Base-by-base conservation (phyloP, 352 stramenopile species). In the Phytophthora nicotianae region DNA sequence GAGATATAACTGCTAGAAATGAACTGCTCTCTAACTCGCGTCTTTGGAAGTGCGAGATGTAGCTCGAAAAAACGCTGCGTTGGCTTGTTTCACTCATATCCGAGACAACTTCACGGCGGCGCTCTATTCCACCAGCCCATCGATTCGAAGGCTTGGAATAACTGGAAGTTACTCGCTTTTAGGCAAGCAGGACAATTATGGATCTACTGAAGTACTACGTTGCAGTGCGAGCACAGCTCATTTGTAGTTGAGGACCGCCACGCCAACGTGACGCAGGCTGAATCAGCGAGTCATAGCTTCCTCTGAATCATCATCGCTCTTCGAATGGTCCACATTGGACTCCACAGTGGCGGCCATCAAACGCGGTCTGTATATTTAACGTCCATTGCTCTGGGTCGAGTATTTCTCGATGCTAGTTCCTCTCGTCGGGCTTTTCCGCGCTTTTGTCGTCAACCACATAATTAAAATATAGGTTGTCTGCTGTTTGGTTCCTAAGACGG, bases 381-480 rank as follows among this genome's bases (percentile, higher is more conserved):
- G 65, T 72, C 62, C 38, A 72, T 33, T 64, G 37, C 17, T 45
- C 24, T 43, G 21, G 54, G 43, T 35, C 50, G 35, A 43, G 58
- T 64, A 45, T 63, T 46, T 71, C 33, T 50, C 24, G 19, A 26
- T 41, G 45, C 17, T 67, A 47, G 27, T 37, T 64, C 27, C 32
- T 55, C 42, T 57, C 35, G 37, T 47, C 52, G 50, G 17, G 29
- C 29, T 24, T 52, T 50, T 55, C 27, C 20, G 40, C 40, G 26
- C 21, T 50, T 45, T 40, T 53, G 50, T 56, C 46, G 57, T 59
- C 57, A 68, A 68, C 58, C 64, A 72, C 58, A 67, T 68, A 61
- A 68, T 68, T 60, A 68, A 68, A 68, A 72, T 63, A 72, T 68
- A 72, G 51, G 58, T 56, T 60, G 58, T 23, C 47, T 52, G 51